Evolutionary conservation across 129 eudicot genomes (phyloP), one percentile per base, ranked within the genome.

Genomic region (Smallanthus sonchifolius): DNA sequence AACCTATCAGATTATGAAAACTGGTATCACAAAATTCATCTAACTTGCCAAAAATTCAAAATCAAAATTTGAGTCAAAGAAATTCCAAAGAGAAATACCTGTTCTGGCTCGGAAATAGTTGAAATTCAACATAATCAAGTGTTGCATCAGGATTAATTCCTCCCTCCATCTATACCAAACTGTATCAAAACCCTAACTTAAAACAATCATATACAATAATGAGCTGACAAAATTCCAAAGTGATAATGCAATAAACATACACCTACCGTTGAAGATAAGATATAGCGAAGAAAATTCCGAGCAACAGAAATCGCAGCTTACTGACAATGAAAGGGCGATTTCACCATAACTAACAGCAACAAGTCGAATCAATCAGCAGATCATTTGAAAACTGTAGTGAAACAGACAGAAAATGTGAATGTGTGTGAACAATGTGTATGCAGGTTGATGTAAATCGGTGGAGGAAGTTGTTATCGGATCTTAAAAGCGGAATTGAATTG

Each of bases 91-190:
- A 39, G 61, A 56, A 78, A 39, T 52, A 94, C 98, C 98, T 94
- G 81, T 90, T 86, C 67, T 86, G 89, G 81, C 73, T 68, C 0
- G 93, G 92, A 80, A 81, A 80, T 66, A 85, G 66, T 42, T 82
- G 89, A 49, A 90, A 88, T 65, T 84, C 87, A 51, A 88, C 83
- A 81, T 78, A 85, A 74, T 90, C 92, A 44, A 90, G 89, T 6
- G 56, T 77, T 43, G 75, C 83, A 78, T 83, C 86, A 43, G 83
- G 82, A 74, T 67, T 86, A 44, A 78, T 82, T 61, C 69, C 89
- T 65, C 82, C 82, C 39, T 79, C 89, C 98, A 94, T 94, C 80
- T 65, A 56, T 35, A 70, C 54, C 78, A 74, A 59, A 74, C 43
- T 51, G 55, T 11, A 43, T 34, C 67, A 60, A 47, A 73, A 52